Evolutionary conservation across 805 yeast genomes (phyloP).

Genomic region (Candida arabinofermentans): DNA sequence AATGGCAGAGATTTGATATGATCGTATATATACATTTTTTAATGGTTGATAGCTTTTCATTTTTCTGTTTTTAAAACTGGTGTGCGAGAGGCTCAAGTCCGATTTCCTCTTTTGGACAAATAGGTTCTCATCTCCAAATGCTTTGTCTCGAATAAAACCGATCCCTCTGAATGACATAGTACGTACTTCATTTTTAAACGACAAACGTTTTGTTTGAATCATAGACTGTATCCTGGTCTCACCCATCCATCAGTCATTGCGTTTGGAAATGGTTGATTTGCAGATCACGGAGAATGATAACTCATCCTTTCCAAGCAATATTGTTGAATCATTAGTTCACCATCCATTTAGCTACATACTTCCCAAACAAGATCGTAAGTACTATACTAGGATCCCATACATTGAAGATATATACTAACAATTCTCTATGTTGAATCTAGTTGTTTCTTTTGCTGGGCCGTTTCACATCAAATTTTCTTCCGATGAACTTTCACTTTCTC

Average conservation of each 20-base stretch:
- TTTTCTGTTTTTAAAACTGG: too few species aligned
- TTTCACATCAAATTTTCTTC: slow-evolving; percentile 14
- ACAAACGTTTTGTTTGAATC: too few species aligned
- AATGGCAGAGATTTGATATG: too few species aligned
- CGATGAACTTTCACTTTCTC: slow-evolving; percentile 2
- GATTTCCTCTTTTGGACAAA: neutral
- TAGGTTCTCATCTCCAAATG: neutral
- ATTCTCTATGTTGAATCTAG: slow-evolving; percentile 3
- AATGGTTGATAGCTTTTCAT: too few species aligned
- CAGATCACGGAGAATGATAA: neutral
- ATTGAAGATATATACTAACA: slow-evolving; percentile 4
- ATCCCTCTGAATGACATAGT: too few species aligned
- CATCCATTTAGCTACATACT: slow-evolving; percentile 35
- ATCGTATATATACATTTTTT: too few species aligned
- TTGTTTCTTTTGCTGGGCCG: slow-evolving; percentile 28
- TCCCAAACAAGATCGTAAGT: slow-evolving; percentile 38
- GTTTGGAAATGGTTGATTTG: neutral
- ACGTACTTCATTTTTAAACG: too few species aligned
- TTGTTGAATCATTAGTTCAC: slow-evolving; percentile 21
- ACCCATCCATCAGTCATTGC: too few species aligned
- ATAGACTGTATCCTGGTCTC: too few species aligned
- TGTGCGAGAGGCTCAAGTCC: too few species aligned
- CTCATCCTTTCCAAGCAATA: slow-evolving; percentile 8
- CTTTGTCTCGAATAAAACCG: neutral
- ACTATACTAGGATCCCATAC: neutral